Evolutionary conservation across 176 grass and related monocot genomes (phyloP), one percentile per base, ranked within the genome.

Genomic region (Saccharum spontaneum): DNA sequence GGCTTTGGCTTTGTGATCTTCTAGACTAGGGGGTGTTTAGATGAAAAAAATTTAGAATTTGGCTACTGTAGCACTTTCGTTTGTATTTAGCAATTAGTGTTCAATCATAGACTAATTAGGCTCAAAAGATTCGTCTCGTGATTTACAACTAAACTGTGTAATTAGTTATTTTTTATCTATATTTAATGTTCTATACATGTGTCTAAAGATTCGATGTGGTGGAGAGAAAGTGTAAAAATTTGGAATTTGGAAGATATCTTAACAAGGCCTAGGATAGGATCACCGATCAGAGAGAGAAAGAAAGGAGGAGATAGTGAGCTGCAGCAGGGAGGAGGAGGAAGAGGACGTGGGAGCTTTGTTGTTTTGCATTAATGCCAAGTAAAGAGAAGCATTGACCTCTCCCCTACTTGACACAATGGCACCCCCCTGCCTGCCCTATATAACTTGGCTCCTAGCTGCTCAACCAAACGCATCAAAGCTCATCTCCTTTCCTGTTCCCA

Each of bases 351-450:
- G 83, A 24, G 45, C 64, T 67, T 87, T 86, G 69, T 86, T 77
- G 79, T 87, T 69, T 86, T 84, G 80, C 82, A 89, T 87, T 87
- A 77, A 88, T 85, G 69, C 69, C 52, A 79, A 91, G 71, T 85
- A 76, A 78, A 87, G 67, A 78, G 82, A 82, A 92, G 69, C 90
- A 90, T 93, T 93, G 91, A 89, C 87, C 86, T 91, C 89, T 65
- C 84, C 77, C 39, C 84, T 68, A 71, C 69, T 77, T 67, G 59
- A 64, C 75, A 48, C 46, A 49, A 54, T 71, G 48, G 54, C 75
- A 60, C 62, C 48, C 54, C 64, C 31, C 70, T 13, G 7, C 69
- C 41, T 48, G 78, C 74, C 73, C 62, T 93, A 90, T 90, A 90
- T 84, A 93, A 93, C 69, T 83, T 11, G 57, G 3, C 10, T 67